Base-by-base conservation (phyloP, 2,329 filamentous ascomycete genomes). In the Fusarium penzigii region DNA sequence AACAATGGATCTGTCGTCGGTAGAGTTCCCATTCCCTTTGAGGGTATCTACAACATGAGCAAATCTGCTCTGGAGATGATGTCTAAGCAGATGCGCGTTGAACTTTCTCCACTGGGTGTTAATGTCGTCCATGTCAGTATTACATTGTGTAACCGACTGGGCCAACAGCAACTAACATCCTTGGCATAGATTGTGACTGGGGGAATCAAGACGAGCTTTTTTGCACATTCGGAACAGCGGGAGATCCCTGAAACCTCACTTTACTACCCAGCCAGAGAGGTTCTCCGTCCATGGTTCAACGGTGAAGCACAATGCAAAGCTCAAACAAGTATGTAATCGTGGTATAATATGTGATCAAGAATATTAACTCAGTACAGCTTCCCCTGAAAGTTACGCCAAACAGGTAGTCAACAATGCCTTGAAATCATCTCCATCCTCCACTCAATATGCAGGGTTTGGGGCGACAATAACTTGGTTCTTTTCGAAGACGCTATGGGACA, bases 21-120 rank as follows among this genome's bases (percentile, higher is more conserved):
- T 7, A 62, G 48, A 17, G 36, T 60, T 39, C 57, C 59, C 2
- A 44, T 63, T 8, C 55, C 58, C 14, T 76, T 75, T 52, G 63
- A 70, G 5, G 69, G 68, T 8, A 60, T 68, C 17, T 79, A 78
- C 61, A 74, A 74, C 46, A 70, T 74, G 7, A 72, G 69, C 48
- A 79, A 79, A 51, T 73, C 70, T 1, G 75, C 76, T 0, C 60
- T 78, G 1, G 63, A 69, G 17, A 63, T 68, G 43, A 66, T 76
- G 44, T 70, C 70, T 3, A 65, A 72, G 50, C 71, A 70, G n/a
- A 55, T 77, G 58, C 71, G 74, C 6, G 55, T 76, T 39, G 75
- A 78, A 58, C 67, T 78, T 20, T 49, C 52, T 2, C 64, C 68
- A 1, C 66, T 74, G 42, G 68, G 63, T 17, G 56, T 73, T 47